phyloP scores from a whole-genome alignment of 1,284 basidiomycete species.

The Sporisorium scitamineum region DNA sequence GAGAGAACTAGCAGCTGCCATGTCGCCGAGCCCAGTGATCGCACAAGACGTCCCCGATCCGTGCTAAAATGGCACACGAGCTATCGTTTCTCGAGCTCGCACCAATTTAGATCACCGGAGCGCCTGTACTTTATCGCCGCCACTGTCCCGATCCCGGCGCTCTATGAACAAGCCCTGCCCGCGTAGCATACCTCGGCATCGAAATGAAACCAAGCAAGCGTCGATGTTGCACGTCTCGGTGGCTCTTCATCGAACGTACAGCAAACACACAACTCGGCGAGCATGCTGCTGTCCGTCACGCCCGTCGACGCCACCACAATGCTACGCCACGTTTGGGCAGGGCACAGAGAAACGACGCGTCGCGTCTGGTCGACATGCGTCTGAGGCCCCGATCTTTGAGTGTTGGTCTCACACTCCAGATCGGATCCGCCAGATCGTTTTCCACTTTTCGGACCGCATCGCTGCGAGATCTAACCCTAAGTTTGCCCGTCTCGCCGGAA shows the following conservation, averaged over 20 bases:
- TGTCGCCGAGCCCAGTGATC: background rate
- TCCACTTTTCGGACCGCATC: background rate
- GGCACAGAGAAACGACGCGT: conserved; percentile 2
- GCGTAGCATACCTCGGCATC: background rate
- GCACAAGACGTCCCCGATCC: background rate
- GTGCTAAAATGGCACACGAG: background rate
- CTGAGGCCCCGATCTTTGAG: conserved; percentile 4
- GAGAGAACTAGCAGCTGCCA: background rate
- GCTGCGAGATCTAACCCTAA: background rate
- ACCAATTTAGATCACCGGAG: background rate
- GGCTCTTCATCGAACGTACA: conserved; percentile 10
- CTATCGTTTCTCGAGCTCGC: background rate
- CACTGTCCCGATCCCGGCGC: background rate
- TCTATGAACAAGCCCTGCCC: background rate
- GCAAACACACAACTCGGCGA: background rate
- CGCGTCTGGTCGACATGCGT: conserved; percentile 6
- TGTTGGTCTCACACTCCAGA: conserved; percentile 17
- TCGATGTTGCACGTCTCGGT: conserved; percentile 2
- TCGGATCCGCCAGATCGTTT: background rate
- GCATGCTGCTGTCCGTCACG: background rate
- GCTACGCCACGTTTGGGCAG: too few relatives aligned
- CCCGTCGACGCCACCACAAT: conserved; percentile 1
- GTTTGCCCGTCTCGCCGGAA: background rate
- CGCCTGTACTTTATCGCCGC: background rate
- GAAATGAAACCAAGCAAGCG: background rate